Conservation (phyloP, 306 rosid genomes). For the Elaeagnus macrophylla region DNA sequence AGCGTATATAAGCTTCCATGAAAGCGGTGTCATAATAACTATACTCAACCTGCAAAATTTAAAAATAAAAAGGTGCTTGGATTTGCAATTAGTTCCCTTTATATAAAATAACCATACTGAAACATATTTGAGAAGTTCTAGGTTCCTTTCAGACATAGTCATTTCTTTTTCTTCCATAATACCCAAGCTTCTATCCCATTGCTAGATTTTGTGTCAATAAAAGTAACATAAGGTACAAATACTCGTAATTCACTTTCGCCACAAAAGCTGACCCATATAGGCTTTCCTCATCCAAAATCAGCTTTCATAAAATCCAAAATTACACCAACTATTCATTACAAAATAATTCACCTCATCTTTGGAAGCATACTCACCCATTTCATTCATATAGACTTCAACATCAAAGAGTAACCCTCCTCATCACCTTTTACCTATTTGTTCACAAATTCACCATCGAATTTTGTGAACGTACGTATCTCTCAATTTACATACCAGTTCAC, state of each 20-base stretch:
- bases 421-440: constrained; percentile 8
- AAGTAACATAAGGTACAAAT: constrained; percentile 13
- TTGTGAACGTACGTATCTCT: constrained; percentile 17
- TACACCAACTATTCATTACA: constrained; percentile 38
- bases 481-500: constrained; percentile 11
- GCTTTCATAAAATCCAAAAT: constrained; percentile 20
- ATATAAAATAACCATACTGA: no score
- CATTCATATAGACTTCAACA: constrained; percentile 12
- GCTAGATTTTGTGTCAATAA: constrained; percentile 16
- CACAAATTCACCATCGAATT: constrained; percentile 15
- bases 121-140: constrained; percentile 12
- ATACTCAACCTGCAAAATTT: no score
- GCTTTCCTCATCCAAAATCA: constrained; percentile 36
- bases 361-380: background rate
- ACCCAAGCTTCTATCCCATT: constrained; percentile 33
- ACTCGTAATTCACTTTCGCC: constrained; percentile 13
- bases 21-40: no score
- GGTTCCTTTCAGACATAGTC: constrained; percentile 12
- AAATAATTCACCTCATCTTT: constrained; percentile 12
- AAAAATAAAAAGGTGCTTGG: no score
- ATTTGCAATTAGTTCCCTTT: no score
- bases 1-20: no score
- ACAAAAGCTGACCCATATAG: constrained; percentile 26
- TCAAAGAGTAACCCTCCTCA: constrained; percentile 3
- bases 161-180: constrained; percentile 22